Evolutionary conservation across 805 yeast genomes (phyloP).

Genomic region (Lipomyces japonicus): DNA sequence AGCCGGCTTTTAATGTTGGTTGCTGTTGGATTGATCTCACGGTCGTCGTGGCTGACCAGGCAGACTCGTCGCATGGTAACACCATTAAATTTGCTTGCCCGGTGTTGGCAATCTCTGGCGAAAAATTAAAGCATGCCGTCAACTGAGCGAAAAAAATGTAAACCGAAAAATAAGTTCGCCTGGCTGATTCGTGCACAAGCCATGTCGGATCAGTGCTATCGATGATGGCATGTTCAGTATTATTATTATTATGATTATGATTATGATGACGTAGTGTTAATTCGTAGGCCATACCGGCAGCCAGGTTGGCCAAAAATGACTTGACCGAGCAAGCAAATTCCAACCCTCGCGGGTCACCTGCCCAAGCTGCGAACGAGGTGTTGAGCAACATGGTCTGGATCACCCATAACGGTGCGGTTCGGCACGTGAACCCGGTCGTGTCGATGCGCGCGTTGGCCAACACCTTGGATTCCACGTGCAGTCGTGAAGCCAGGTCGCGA

Average conservation of each 20-base stretch:
- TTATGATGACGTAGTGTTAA: slow-evolving; percentile 12
- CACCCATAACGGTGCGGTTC: slow-evolving; percentile 34
- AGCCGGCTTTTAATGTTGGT: slow-evolving; percentile 26
- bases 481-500: slow-evolving; percentile 31
- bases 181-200: slow-evolving; percentile 34
- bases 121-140: slow-evolving; percentile 34
- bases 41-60: slow-evolving; percentile 34
- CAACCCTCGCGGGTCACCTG: slow-evolving; percentile 36
- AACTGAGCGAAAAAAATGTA: slow-evolving; percentile 34
- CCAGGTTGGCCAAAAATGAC: slow-evolving; percentile 29
- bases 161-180: slow-evolving; percentile 36
- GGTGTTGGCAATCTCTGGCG: slow-evolving; percentile 29
- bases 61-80: slow-evolving; percentile 36
- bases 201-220: slow-evolving; percentile 31
- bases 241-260: slow-evolving; percentile 11
- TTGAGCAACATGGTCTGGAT: slow-evolving; percentile 33
- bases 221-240: slow-evolving; percentile 4
- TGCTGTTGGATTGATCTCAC: slow-evolving; percentile 11
- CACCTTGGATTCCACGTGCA: slow-evolving; percentile 33
- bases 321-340: slow-evolving; percentile 33
- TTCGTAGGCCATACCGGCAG: slow-evolving; percentile 17
- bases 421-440: slow-evolving; percentile 32
- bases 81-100: slow-evolving; percentile 21
- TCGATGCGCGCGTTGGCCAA: slow-evolving; percentile 32
- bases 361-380: slow-evolving; percentile 35